Conservation (phyloP, 805 yeast genomes). For the Yarrowia sp. region DNA sequence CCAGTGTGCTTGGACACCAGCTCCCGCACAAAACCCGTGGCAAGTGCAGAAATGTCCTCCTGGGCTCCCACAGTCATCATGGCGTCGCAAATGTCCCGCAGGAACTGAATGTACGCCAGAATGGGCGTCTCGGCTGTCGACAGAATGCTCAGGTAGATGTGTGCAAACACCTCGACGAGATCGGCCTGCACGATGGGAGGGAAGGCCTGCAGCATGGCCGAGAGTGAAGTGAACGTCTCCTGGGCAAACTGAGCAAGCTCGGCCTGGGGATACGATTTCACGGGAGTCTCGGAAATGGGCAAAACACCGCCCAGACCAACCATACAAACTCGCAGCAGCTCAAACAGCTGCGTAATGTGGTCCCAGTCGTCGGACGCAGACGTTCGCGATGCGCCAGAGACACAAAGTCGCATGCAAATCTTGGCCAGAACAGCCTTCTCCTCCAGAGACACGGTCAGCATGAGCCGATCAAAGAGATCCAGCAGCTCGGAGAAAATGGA, state of each 20-base stretch:
- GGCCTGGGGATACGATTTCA: constrained; percentile 9
- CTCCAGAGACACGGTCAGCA: constrained; percentile 51
- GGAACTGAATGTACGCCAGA: constrained; percentile 21
- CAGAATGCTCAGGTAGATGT: constrained; percentile 9
- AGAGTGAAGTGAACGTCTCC: constrained; percentile 42
- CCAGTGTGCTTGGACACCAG: neutral
- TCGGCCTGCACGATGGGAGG: constrained; percentile 70
- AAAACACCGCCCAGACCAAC: constrained; percentile 52
- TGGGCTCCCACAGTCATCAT: neutral
- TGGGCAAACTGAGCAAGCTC: constrained; percentile 12
- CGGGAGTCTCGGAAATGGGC: constrained; percentile 11
- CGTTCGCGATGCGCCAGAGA: constrained; percentile 1
- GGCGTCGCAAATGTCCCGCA: constrained; percentile 11
- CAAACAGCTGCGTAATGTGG: constrained; percentile 78
- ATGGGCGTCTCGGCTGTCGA: constrained; percentile 3
- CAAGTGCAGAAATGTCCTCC: constrained; percentile 2
- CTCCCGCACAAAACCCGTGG: constrained; percentile 1
- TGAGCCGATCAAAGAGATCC: constrained; percentile 70
- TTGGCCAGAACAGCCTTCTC: constrained; percentile 52
- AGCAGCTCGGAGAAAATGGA: constrained; percentile 52
- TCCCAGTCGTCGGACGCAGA: constrained; percentile 40
- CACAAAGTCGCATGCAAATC: constrained; percentile 57
- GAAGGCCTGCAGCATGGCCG: constrained; percentile 61
- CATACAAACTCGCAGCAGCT: constrained; percentile 67
- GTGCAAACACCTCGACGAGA: constrained; percentile 38